A percentile compares a stretch with the other conserved stretches of the same genome.
Evolutionary conservation across 2,329 filamentous ascomycete genomes (phyloP).

Genomic region (Lasiodiplodia gonubiensis): DNA sequence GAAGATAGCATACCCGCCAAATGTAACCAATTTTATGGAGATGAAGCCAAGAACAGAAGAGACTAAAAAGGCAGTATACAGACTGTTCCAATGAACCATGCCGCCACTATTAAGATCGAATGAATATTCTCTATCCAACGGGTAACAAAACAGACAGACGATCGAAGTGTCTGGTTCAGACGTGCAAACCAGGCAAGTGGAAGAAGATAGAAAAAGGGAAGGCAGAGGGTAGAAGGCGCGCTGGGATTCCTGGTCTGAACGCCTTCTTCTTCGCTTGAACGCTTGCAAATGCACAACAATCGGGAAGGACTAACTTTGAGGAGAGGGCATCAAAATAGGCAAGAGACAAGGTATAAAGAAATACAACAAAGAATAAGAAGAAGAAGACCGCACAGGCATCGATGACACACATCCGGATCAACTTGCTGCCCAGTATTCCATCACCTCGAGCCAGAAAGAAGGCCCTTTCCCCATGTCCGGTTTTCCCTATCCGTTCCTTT

Average conservation of each 20-base stretch:
- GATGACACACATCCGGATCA: neutral
- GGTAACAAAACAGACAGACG: neutral
- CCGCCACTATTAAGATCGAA: neutral
- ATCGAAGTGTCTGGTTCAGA: neutral
- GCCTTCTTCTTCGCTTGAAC: conserved; percentile 6
- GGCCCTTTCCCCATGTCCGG: neutral
- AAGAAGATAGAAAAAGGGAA: neutral
- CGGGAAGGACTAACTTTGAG: neutral
- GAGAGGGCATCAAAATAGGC: neutral
- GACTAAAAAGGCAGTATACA: neutral
- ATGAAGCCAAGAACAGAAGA: neutral
- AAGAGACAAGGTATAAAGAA: neutral
- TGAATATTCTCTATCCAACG: neutral
- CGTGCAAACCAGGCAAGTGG: neutral
- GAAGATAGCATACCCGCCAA: neutral
- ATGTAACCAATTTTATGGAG: neutral
- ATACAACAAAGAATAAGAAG: conserved; percentile 6
- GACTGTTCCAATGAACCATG: neutral
- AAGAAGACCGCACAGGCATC: neutral
- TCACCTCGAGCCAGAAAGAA: neutral
- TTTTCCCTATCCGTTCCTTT: neutral
- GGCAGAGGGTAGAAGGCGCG: neutral
- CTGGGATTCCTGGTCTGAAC: neutral
- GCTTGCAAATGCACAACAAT: conserved; percentile 8
- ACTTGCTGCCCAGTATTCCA: neutral